A percentile compares a stretch with the other conserved stretches of the same genome.
phyloP scores from a whole-genome alignment of 164 flowering plant genomes.

The Platanus orientalis region DNA sequence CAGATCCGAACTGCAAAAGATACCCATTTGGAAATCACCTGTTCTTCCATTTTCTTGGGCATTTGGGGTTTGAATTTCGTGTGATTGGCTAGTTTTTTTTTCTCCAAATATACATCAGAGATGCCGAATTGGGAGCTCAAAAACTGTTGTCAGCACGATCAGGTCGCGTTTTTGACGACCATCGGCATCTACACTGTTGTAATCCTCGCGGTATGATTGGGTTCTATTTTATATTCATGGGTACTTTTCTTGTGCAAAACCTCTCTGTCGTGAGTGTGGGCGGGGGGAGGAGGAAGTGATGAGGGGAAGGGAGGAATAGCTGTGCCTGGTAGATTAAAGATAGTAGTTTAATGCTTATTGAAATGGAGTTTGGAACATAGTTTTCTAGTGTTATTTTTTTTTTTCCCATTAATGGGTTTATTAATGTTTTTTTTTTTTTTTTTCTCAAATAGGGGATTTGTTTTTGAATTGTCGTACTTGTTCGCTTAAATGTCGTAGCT shows the following conservation, averaged over 20 bases:
- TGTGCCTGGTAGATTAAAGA: background rate
- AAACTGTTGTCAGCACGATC: constrained; percentile 68
- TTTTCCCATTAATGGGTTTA: too few relatives aligned
- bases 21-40: background rate
- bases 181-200: constrained; percentile 62
- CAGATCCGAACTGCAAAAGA: background rate
- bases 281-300: background rate
- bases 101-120: background rate
- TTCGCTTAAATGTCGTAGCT: too few relatives aligned
- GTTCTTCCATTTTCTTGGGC: background rate
- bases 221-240: background rate
- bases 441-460: too few relatives aligned
- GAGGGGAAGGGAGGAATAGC: too few relatives aligned
- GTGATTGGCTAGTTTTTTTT: background rate
- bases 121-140: constrained; percentile 69
- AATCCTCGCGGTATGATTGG: constrained; percentile 52
- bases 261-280: background rate
- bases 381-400: too few relatives aligned
- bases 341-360: too few relatives aligned
- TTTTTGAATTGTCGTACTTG: too few relatives aligned
- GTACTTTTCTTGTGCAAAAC: background rate
- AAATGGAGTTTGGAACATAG: too few relatives aligned
- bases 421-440: too few relatives aligned
- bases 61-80: too few relatives aligned
- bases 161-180: constrained; percentile 43